Percentiles rank a stretch among this genome's conserved stretches.
Evolutionary conservation across 495 filamentous ascomycete species (phyloP).

Genomic region (Penicillium canescens): DNA sequence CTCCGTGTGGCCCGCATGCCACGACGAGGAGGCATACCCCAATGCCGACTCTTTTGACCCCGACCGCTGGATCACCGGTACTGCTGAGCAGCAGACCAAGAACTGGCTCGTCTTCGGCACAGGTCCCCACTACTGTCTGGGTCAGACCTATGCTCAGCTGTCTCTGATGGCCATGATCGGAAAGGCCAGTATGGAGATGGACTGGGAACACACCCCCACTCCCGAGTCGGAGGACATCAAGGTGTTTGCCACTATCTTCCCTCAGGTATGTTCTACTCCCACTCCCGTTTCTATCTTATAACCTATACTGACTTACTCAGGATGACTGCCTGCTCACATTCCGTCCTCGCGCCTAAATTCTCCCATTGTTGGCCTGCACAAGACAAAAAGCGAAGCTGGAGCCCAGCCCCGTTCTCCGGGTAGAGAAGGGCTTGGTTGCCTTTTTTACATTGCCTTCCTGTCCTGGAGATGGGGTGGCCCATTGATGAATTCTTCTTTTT

Average conservation of each 20-base stretch:
- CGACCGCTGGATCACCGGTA: slow-evolving; percentile 89
- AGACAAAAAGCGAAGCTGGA: slow-evolving; percentile 24
- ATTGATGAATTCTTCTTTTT: slow-evolving; percentile 15
- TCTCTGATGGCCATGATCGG: slow-evolving; percentile 91
- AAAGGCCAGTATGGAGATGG: slow-evolving; percentile 85
- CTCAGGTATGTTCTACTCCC: slow-evolving; percentile 64
- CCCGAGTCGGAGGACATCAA: slow-evolving; percentile 87
- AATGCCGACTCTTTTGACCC: slow-evolving; percentile 84
- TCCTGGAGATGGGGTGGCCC: slow-evolving; percentile 42
- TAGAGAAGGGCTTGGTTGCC: slow-evolving; percentile 20
- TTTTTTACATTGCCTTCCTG: slow-evolving; percentile 29
- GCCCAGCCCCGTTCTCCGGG: slow-evolving; percentile 21
- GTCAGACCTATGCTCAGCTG: slow-evolving; percentile 88
- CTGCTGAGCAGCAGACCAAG: slow-evolving; percentile 89
- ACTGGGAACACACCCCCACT: slow-evolving; percentile 89
- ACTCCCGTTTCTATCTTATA: background rate
- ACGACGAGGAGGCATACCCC: slow-evolving; percentile 90
- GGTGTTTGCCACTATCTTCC: slow-evolving; percentile 98
- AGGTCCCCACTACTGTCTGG: slow-evolving; percentile 94
- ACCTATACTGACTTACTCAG: slow-evolving; percentile 27
- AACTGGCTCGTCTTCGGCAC: slow-evolving; percentile 98
- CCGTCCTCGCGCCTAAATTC: slow-evolving; percentile 39
- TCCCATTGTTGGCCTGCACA: slow-evolving; percentile 6
- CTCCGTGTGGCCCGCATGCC: slow-evolving; percentile 83
- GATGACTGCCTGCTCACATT: slow-evolving; percentile 47